Percentiles rank a stretch among this genome's conserved stretches.
phyloP scores from a whole-genome alignment of 352 stramenopile genomes.

The Pythium apleroticum region DNA sequence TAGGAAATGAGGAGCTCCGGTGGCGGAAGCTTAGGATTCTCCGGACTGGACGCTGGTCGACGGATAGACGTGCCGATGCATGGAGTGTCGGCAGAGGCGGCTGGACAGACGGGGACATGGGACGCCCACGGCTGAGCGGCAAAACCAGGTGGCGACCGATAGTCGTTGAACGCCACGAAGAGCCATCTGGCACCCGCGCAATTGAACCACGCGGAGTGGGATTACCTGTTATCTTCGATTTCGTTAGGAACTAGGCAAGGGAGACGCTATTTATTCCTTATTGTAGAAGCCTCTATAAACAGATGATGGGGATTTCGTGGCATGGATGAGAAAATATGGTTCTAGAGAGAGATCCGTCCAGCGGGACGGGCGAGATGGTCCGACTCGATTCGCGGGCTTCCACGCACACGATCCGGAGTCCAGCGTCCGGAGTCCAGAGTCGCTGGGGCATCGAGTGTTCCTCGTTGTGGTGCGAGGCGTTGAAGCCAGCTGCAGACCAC shows the following conservation, averaged over 20 bases:
- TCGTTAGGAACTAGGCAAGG: background rate
- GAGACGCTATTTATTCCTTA: background rate
- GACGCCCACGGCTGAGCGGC: background rate
- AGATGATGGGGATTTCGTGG: background rate
- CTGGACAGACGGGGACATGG: conserved; percentile 1
- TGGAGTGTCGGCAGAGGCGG: background rate
- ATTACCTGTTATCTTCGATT: background rate
- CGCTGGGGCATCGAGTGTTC: background rate
- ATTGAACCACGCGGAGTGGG: conserved; percentile 3
- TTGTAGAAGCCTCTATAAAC: background rate
- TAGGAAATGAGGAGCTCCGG: conserved; percentile 7
- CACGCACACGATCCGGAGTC: background rate
- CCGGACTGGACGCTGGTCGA: background rate
- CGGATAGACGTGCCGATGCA: background rate
- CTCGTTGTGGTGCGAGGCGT: background rate
- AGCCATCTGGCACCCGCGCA: background rate
- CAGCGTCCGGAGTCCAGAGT: conserved; percentile 3
- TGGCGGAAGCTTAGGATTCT: background rate
- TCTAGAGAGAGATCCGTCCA: background rate
- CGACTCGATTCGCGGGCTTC: background rate
- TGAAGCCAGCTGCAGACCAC: conserved; percentile 1
- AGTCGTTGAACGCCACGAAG: background rate
- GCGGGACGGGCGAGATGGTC: background rate
- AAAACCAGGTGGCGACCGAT: background rate
- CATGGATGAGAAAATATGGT: conserved; percentile 1